These are phyloP conservation scores for Aspergillus texensis DNA, from an alignment of 2,329 filamentous ascomycete species.

Conservation along the genomic window DNA sequence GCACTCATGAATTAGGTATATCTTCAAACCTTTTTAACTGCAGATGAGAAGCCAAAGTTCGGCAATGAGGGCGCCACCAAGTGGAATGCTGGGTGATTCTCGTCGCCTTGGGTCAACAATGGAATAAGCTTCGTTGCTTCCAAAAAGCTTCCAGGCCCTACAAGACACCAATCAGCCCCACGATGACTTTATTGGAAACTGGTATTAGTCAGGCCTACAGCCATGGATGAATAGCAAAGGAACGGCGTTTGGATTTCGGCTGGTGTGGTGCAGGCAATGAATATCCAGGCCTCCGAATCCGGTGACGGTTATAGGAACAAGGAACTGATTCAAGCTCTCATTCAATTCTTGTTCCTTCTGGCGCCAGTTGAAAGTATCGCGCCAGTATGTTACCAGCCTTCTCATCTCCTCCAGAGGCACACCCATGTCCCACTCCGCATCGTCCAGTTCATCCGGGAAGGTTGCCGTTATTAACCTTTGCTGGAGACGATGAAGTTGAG, in stretches of 20 bases:
- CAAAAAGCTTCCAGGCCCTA: conserved; percentile 67
- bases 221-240: conserved; percentile 71
- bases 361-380: conserved; percentile 62
- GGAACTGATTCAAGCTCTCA: conserved; percentile 60
- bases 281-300: conserved; percentile 63
- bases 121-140: conserved; percentile 54
- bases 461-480: conserved; percentile 57
- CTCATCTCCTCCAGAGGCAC: conserved; percentile 60
- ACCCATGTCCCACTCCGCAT: conserved; percentile 60
- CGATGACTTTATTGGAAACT: background rate
- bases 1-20: background rate
- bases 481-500: conserved; percentile 56
- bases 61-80: conserved; percentile 58
- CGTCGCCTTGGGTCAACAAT: conserved; percentile 42
- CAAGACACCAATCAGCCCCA: conserved; percentile 3
- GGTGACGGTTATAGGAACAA: conserved; percentile 55
- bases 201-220: conserved; percentile 43
- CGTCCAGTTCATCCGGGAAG: conserved; percentile 61
- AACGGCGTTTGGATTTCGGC: conserved; percentile 55
- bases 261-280: conserved; percentile 66
- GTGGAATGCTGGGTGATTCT: conserved; percentile 51
- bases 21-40: conserved; percentile 35
- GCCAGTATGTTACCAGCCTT: conserved; percentile 61
- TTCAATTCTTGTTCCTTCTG: conserved; percentile 62
- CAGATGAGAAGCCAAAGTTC: conserved; percentile 59